These are phyloP conservation scores for Nakazawaea holstii DNA, from an alignment of 805 yeast genomes.

Conservation along the genomic window DNA sequence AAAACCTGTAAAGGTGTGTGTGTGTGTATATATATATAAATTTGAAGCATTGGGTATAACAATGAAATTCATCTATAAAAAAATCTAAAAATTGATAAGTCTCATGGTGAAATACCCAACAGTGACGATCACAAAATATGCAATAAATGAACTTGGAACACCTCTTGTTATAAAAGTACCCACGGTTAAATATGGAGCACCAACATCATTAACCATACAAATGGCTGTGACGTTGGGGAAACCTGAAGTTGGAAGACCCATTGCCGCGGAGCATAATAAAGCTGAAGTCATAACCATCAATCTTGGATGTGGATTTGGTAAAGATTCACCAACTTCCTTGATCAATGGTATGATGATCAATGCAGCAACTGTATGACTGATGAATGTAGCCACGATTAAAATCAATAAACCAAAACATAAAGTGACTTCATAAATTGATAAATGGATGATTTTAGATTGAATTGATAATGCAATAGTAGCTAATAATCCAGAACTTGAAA, in stretches of 20 bases:
- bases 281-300: slow-evolving; percentile 64
- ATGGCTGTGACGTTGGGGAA: slow-evolving; percentile 98
- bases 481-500: slow-evolving; percentile 82
- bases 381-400: slow-evolving; percentile 85
- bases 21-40: too few relatives aligned
- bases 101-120: slow-evolving; percentile 76
- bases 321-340: slow-evolving; percentile 75
- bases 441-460: slow-evolving; percentile 57
- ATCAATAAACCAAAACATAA: slow-evolving; percentile 78
- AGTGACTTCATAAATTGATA: slow-evolving; percentile 69
- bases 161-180: slow-evolving; percentile 85
- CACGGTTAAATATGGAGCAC: slow-evolving; percentile 84
- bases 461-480: slow-evolving; percentile 70
- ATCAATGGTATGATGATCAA: slow-evolving; percentile 87
- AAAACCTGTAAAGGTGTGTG: too few relatives aligned
- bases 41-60: too few relatives aligned
- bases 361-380: slow-evolving; percentile 96
- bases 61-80: neutral
- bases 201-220: slow-evolving; percentile 88
- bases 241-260: slow-evolving; percentile 97
- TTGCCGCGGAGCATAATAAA: slow-evolving; percentile 83
- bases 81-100: slow-evolving; percentile 40
- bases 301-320: slow-evolving; percentile 80
- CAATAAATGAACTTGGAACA: slow-evolving; percentile 77
- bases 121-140: slow-evolving; percentile 67